phyloP scores from a whole-genome alignment of 2,329 filamentous ascomycete species.

The Gnomoniopsis smithogilvyi region DNA sequence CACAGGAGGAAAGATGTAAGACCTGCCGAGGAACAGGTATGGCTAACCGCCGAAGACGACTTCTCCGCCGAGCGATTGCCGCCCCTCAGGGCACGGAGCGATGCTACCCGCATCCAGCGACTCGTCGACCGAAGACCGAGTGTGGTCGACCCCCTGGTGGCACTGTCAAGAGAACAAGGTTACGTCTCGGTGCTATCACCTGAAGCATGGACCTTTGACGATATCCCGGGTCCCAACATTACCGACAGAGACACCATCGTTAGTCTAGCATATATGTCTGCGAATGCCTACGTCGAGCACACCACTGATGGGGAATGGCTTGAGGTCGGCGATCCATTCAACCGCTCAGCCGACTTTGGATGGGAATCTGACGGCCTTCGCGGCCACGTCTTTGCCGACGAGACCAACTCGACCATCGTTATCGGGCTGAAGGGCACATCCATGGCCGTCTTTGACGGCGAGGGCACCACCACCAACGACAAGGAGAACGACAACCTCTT shows the following conservation, averaged over 20 bases:
- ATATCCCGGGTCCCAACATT: constrained; percentile 74
- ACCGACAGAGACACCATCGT: constrained; percentile 83
- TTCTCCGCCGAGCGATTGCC: constrained; percentile 48
- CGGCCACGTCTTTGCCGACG: constrained; percentile 88
- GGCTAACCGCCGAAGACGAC: constrained; percentile 59
- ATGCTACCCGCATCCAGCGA: constrained; percentile 69
- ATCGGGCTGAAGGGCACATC: constrained; percentile 92
- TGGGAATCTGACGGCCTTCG: constrained; percentile 88
- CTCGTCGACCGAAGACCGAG: constrained; percentile 74
- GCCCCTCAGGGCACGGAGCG: constrained; percentile 60
- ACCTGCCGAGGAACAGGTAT: constrained; percentile 54
- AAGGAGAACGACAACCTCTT: constrained; percentile 98
- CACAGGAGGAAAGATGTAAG: constrained; percentile 73
- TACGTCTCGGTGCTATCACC: constrained; percentile 65
- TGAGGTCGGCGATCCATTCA: constrained; percentile 75
- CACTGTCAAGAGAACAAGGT: constrained; percentile 66
- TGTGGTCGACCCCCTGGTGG: constrained; percentile 75
- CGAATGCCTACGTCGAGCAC: constrained; percentile 80
- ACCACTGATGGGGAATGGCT: constrained; percentile 76
- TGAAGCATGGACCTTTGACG: constrained; percentile 79
- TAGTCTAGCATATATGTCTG: constrained; percentile 81
- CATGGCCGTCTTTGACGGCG: constrained; percentile 90
- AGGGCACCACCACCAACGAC: constrained; percentile 94
- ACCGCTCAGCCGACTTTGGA: constrained; percentile 84
- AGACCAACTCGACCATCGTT: constrained; percentile 80